phyloP scores from a whole-genome alignment of 2,329 filamentous ascomycete species.

The Aspergillus luchuensis region DNA sequence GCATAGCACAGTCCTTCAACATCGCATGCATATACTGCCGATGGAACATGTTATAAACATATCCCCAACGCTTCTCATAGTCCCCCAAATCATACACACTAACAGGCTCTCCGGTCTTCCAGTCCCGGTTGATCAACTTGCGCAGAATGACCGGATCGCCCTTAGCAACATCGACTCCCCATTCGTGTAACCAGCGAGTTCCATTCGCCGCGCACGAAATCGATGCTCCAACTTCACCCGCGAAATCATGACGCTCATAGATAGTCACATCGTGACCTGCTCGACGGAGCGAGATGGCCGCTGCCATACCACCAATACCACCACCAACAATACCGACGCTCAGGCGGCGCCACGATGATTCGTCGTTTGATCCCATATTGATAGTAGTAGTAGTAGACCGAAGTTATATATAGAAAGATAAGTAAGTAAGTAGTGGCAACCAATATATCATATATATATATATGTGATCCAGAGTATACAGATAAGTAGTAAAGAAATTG shows the following conservation, averaged over 20 bases:
- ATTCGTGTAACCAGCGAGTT: slow-evolving; percentile 69
- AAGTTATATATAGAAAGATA: neutral
- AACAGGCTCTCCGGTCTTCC: slow-evolving; percentile 67
- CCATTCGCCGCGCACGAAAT: slow-evolving; percentile 71
- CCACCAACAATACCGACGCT: slow-evolving; percentile 53
- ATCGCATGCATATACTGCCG: slow-evolving; percentile 69
- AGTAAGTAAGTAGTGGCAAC: too few species aligned
- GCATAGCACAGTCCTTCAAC: slow-evolving; percentile 62
- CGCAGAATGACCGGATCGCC: slow-evolving; percentile 67
- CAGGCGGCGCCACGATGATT: slow-evolving; percentile 48
- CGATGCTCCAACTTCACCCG: slow-evolving; percentile 68
- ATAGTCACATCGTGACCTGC: slow-evolving; percentile 61
- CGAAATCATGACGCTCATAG: slow-evolving; percentile 68
- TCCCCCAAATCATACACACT: slow-evolving; percentile 66
- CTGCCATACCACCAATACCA: slow-evolving; percentile 57
- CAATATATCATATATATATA: too few species aligned
- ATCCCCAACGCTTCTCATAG: slow-evolving; percentile 67
- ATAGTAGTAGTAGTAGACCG: slow-evolving; percentile 11
- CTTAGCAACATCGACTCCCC: slow-evolving; percentile 64
- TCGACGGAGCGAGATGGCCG: slow-evolving; percentile 55
- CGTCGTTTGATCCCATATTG: slow-evolving; percentile 18
- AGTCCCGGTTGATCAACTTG: slow-evolving; percentile 70
- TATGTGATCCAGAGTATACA: too few species aligned
- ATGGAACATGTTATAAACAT: slow-evolving; percentile 71
- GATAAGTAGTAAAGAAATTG: too few species aligned